Percentiles rank a stretch among this genome's conserved stretches.
Evolutionary conservation across 2,329 filamentous ascomycete species (phyloP).

Genomic region (Fusarium burgessii): DNA sequence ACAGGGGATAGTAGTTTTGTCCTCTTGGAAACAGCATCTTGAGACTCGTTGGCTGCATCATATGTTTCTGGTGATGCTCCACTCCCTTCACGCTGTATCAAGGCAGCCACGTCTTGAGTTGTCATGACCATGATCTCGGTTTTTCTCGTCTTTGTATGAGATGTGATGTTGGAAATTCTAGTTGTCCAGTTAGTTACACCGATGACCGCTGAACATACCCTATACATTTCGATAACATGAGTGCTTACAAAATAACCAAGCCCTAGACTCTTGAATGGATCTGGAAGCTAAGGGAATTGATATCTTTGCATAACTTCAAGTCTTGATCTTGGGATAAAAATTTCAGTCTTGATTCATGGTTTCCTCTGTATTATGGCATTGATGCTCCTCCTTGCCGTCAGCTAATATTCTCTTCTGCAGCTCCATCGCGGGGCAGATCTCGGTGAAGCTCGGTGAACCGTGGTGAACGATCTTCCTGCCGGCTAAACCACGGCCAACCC

Average conservation of each 20-base stretch:
- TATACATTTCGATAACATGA: neutral
- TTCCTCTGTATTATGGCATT: too few relatives aligned
- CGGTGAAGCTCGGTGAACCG: neutral
- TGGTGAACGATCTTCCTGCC: neutral
- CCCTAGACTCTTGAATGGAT: neutral
- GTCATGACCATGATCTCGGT: conserved; percentile 45
- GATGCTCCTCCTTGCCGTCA: neutral
- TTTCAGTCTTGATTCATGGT: neutral
- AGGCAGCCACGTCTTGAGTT: conserved; percentile 53
- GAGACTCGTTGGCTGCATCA: conserved; percentile 45
- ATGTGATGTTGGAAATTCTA: neutral
- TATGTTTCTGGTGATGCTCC: conserved; percentile 43
- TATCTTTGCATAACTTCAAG: rapidly evolving
- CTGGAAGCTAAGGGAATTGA: neutral
- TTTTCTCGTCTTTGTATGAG: neutral
- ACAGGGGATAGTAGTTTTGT: conserved; percentile 53
- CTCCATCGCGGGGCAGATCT: conserved; percentile 14
- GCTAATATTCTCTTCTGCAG: neutral
- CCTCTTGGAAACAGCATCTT: conserved; percentile 41
- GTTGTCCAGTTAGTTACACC: conserved; percentile 1
- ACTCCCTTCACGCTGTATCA: conserved; percentile 53
- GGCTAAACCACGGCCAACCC: conserved; percentile 46
- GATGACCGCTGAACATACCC: neutral
- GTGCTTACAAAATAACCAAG: neutral
- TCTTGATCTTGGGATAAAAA: neutral